A percentile compares a stretch with the other conserved stretches of the same genome.
These are phyloP conservation scores for Crotalaria pallida DNA, from an alignment of 306 rosid genomes.

Conservation along the genomic window DNA sequence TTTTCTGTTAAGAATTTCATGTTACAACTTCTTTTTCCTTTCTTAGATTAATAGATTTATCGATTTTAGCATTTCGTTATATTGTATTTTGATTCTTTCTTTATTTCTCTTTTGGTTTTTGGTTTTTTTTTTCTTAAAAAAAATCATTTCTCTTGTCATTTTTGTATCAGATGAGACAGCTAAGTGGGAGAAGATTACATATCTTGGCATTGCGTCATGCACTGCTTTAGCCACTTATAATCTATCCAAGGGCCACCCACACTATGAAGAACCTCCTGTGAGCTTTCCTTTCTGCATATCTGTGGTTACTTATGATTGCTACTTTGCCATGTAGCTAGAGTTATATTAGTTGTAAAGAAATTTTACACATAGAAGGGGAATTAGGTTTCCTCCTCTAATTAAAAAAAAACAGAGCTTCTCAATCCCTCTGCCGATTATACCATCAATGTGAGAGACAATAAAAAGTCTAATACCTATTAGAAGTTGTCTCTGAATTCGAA, in stretches of 20 bases:
- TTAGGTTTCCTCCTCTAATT: not conserved
- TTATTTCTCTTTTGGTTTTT: not conserved
- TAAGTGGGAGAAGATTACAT: constrained; percentile 97
- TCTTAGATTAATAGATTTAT: not conserved
- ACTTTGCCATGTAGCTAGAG: not conserved
- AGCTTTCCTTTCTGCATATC: constrained; percentile 32
- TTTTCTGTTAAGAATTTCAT: not conserved
- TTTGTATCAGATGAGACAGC: constrained; percentile 64
- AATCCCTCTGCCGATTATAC: not conserved
- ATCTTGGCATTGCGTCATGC: constrained; percentile 71
- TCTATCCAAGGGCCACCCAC: constrained; percentile 84
- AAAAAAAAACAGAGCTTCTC: not conserved
- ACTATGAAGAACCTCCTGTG: constrained; percentile 71
- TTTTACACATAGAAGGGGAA: not conserved
- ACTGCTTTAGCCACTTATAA: constrained; percentile 42
- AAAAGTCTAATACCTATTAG: not conserved
- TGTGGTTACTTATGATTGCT: not conserved
- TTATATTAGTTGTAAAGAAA: not conserved
- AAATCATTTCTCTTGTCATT: not conserved
- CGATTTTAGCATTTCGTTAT: not conserved
- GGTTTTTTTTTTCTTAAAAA: not conserved
- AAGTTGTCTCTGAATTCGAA: not conserved
- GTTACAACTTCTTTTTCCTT: not conserved
- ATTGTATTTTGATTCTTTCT: not conserved
- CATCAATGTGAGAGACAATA: not conserved